Percentiles rank a stretch among this genome's conserved stretches.
phyloP scores from a whole-genome alignment of 306 rosid genomes.

The Trichosanthes truncata region DNA sequence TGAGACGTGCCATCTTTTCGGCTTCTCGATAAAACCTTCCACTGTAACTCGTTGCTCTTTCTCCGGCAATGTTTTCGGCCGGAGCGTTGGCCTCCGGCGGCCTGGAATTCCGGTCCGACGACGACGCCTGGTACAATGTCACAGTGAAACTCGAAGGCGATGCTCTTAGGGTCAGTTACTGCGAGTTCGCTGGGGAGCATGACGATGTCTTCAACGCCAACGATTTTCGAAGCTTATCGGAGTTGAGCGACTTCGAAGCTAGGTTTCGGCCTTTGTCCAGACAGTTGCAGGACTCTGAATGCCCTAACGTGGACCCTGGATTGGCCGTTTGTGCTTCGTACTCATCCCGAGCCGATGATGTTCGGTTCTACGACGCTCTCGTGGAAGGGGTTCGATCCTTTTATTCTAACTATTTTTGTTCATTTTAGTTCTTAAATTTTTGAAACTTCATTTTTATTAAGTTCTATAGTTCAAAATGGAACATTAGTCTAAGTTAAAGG shows the following conservation, averaged over 20 bases:
- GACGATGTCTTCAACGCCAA: slow-evolving; percentile 2
- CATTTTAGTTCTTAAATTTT: background rate
- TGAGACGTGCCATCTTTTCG: background rate
- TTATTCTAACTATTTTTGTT: background rate
- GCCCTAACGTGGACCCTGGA: slow-evolving; percentile 9
- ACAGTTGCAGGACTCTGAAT: slow-evolving; percentile 39
- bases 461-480: background rate
- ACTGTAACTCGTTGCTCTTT: background rate
- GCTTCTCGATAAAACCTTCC: background rate
- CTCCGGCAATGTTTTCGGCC: slow-evolving; percentile 1
- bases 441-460: background rate
- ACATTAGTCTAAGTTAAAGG: background rate
- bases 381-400: slow-evolving; percentile 21
- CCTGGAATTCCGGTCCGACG: slow-evolving; percentile 22
- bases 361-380: slow-evolving; percentile 36
- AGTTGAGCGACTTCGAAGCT: slow-evolving; percentile 15
- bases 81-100: background rate
- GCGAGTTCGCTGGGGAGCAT: slow-evolving; percentile 11
- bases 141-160: slow-evolving; percentile 13
- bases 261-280: slow-evolving; percentile 28
- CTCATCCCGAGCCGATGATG: slow-evolving; percentile 14
- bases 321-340: slow-evolving; percentile 28
- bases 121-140: slow-evolving; percentile 38
- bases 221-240: slow-evolving; percentile 10
- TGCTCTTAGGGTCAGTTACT: slow-evolving; percentile 18